Conservation (phyloP, 495 filamentous ascomycete species). For the Aspergillus diversus region DNA sequence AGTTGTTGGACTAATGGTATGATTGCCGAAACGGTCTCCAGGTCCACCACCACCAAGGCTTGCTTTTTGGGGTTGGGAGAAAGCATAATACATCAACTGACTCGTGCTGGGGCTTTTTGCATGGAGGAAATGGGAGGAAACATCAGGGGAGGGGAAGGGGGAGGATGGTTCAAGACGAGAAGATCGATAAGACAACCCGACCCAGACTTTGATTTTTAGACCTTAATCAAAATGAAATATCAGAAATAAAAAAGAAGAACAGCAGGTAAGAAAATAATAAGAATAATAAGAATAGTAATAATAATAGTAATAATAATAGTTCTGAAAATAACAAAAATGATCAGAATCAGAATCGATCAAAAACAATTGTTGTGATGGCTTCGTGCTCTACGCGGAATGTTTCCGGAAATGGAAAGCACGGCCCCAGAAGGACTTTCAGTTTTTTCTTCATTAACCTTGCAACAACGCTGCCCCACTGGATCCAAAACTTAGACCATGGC, state of each 20-base stretch:
- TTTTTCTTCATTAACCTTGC: background rate
- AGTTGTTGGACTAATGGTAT: background rate
- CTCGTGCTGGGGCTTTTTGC: background rate
- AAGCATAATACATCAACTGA: background rate
- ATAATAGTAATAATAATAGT: background rate
- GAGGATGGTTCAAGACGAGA: background rate
- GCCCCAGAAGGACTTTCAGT: background rate
- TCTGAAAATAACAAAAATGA: background rate
- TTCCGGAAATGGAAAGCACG: background rate
- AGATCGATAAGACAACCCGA: background rate
- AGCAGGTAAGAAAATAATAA: background rate
- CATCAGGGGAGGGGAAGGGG: background rate
- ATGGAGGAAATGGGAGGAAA: background rate
- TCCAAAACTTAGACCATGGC: no score
- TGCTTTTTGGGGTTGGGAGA: background rate
- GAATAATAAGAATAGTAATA: background rate
- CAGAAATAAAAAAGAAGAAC: background rate
- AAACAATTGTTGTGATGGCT: background rate
- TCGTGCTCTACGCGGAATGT: background rate
- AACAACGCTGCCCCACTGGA: background rate
- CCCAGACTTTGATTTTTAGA: background rate
- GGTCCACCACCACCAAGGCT: background rate
- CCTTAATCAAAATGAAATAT: no score
- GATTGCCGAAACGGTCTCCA: conserved; percentile 4
- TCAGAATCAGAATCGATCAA: background rate